Percentiles rank a stretch among this genome's conserved stretches.
Evolutionary conservation across 2,329 filamentous ascomycete genomes (phyloP).

Genomic region (Arthrobotrys conoides): DNA sequence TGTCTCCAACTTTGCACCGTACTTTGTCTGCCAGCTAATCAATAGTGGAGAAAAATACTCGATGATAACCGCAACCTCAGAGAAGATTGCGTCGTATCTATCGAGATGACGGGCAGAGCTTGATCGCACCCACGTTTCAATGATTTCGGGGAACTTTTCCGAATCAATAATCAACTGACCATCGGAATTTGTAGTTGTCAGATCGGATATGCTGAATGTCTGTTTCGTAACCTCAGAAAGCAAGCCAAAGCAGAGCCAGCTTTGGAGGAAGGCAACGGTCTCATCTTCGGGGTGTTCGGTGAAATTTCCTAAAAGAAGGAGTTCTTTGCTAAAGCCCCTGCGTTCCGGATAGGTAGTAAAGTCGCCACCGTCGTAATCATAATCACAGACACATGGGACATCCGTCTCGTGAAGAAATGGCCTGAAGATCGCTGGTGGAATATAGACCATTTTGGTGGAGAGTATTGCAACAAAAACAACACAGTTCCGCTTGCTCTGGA

Average conservation of each 20-base stretch:
- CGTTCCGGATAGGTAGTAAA: slow-evolving; percentile 55
- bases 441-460: slow-evolving; percentile 29
- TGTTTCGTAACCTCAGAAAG: slow-evolving; percentile 43
- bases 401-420: slow-evolving; percentile 39
- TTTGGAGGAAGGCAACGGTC: slow-evolving; percentile 47
- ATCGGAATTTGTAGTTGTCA: slow-evolving; percentile 18
- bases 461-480: slow-evolving; percentile 43
- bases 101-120: slow-evolving; percentile 25
- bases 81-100: slow-evolving; percentile 22
- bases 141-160: slow-evolving; percentile 22
- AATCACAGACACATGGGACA: slow-evolving; percentile 48
- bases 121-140: slow-evolving; percentile 44
- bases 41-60: slow-evolving; percentile 40
- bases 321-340: slow-evolving; percentile 44
- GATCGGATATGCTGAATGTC: slow-evolving; percentile 22
- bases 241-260: slow-evolving; percentile 57
- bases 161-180: slow-evolving; percentile 36
- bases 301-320: slow-evolving; percentile 41
- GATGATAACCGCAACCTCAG: slow-evolving; percentile 29
- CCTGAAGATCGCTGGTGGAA: slow-evolving; percentile 29
- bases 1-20: slow-evolving; percentile 13
- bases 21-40: slow-evolving; percentile 44
- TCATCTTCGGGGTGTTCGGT: slow-evolving; percentile 29
- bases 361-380: slow-evolving; percentile 53
- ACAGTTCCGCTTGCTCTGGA: neutral